Conservation (phyloP, 495 filamentous ascomycete species). For the Talaromyces liani region DNA sequence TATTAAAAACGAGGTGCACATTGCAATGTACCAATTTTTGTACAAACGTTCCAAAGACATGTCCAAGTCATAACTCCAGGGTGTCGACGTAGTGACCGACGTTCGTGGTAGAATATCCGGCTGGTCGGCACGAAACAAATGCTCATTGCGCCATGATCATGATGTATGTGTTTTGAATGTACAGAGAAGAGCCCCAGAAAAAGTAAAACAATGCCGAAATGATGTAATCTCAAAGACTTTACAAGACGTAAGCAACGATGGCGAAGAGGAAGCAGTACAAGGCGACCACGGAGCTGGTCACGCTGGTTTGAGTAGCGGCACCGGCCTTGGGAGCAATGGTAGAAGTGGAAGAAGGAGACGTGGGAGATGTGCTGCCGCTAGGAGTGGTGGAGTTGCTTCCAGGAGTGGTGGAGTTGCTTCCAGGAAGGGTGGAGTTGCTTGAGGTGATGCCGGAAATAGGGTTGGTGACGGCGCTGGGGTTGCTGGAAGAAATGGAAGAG, state of each 20-base stretch:
- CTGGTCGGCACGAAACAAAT: not conserved
- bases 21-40: too few species aligned
- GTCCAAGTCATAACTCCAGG: not conserved
- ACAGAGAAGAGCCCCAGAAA: not conserved
- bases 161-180: constrained; percentile 1
- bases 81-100: not conserved
- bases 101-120: not conserved
- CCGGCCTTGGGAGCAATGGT: constrained; percentile 7
- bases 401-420: constrained; percentile 15
- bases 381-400: constrained; percentile 14
- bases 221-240: not conserved
- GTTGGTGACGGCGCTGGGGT: constrained; percentile 7
- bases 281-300: constrained; percentile 4
- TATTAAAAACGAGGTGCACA: not conserved
- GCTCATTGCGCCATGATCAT: constrained; percentile 5
- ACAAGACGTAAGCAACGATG: constrained; percentile 19
- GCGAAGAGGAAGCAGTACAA: constrained; percentile 20
- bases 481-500: constrained; percentile 11
- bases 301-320: constrained; percentile 18
- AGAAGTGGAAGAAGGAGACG: constrained; percentile 5
- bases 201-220: not conserved
- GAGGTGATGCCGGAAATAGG: constrained; percentile 12
- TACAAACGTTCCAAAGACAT: too few species aligned
- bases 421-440: constrained; percentile 13
- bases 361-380: constrained; percentile 1